A percentile compares a stretch with the other conserved stretches of the same genome.
phyloP scores from a whole-genome alignment of 1,284 basidiomycete genomes.

The Ustilago shanxiensis region DNA sequence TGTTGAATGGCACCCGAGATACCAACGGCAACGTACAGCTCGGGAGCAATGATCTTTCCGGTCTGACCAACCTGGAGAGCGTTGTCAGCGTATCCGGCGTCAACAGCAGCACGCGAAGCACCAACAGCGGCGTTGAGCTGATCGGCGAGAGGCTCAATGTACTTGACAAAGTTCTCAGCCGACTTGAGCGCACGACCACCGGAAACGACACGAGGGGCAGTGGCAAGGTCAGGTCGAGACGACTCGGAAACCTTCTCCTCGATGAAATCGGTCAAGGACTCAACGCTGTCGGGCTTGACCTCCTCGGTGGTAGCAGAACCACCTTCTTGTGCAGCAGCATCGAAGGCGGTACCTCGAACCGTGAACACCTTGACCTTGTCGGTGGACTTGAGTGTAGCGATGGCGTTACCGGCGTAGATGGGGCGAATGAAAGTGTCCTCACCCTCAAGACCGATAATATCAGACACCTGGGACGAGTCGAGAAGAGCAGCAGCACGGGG shows the following conservation, averaged over 20 bases:
- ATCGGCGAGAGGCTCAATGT: constrained; percentile 93
- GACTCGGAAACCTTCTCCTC: constrained; percentile 89
- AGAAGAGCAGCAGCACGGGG: constrained; percentile 89
- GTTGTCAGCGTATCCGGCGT: constrained; percentile 98
- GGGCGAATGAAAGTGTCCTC: constrained; percentile 88
- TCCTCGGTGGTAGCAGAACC: constrained; percentile 76
- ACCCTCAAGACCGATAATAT: constrained; percentile 87
- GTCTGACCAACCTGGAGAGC: constrained; percentile 99
- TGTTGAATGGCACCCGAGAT: constrained; percentile 99
- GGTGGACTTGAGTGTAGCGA: constrained; percentile 87
- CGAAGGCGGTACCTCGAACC: constrained; percentile 93
- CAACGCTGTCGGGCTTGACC: constrained; percentile 78
- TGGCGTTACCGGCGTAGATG: constrained; percentile 98
- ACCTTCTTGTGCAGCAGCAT: constrained; percentile 74
- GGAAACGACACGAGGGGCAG: constrained; percentile 89
- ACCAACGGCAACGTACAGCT: constrained; percentile 94
- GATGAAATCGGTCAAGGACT: constrained; percentile 77
- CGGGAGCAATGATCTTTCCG: constrained; percentile 83
- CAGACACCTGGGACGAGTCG: constrained; percentile 80
- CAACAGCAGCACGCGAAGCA: constrained; percentile 95
- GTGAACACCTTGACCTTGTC: constrained; percentile 93
- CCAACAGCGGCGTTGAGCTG: constrained; percentile 94
- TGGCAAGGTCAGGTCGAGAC: constrained; percentile 90
- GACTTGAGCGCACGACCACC: constrained; percentile 96
- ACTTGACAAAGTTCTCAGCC: constrained; percentile 88